Base-by-base conservation (phyloP, 345 rosid species). In the Microthlaspi erraticum region DNA sequence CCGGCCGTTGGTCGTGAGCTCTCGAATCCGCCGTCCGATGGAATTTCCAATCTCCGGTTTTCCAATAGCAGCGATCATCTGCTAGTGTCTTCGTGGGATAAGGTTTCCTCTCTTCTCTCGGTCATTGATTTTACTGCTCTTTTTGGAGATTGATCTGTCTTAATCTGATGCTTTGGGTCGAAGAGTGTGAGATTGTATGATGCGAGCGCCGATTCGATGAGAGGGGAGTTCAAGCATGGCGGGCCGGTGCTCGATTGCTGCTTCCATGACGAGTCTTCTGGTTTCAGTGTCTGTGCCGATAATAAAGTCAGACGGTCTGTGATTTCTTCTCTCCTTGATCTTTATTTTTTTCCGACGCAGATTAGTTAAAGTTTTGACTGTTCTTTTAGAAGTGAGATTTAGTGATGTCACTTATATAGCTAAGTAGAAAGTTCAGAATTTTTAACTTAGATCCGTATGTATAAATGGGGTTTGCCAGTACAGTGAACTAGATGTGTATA, bases 11-110 rank as follows among this genome's bases (percentile, higher is more conserved):
- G 92, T 33, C 85, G 92, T 32, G 96, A 93, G 85, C 91, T 93
- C 56, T 77, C 83, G 10, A 85, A 81, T 46, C 98, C 97, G 8
- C 97, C 97, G 1, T 63, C 86, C n/a, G 97, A 93, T 77, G 98
- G 97, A 63, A 86, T 93, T 79, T 89, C 98, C 11, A 93, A 91
- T 81, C 92, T 93, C 18, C 89, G 95, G 7, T 93, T 89, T 83
- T 93, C 98, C 41, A 93, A 93, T 70, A 91, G 85, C 83, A 91
- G 93, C 81, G 97, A 93, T 70, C 87, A 87, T 81, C 83, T 93
- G 29, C 97, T 93, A 66, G 97, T 93, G 48, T 93, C 97, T 50
- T 93, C 98, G 0, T 93, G 98, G 98, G 98, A 93, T 79, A 93
- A 87, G 96, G 98, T 90, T 32, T 54, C 26, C 44, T 3, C 31